A percentile compares a stretch with the other conserved stretches of the same genome.
These are phyloP conservation scores for Vitellaria paradoxa DNA, from an alignment of 179 eudicot species.

Conservation along the genomic window DNA sequence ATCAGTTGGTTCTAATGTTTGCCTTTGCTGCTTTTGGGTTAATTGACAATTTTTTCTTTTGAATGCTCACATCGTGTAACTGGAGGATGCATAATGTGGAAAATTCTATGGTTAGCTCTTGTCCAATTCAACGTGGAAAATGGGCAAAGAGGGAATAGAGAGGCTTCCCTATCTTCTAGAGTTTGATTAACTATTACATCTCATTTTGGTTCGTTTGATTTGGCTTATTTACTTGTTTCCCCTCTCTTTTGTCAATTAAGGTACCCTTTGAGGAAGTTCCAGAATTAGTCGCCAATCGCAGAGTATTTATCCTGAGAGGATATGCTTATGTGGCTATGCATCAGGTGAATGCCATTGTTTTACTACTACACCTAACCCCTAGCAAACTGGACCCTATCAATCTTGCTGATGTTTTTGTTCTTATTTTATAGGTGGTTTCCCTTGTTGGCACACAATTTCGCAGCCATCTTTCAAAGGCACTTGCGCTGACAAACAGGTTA, in stretches of 20 bases:
- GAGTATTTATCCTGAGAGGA: slow-evolving; percentile 77
- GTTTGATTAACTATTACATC: neutral
- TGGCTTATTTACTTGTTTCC: slow-evolving; percentile 11
- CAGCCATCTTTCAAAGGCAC: slow-evolving; percentile 84
- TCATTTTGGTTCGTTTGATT: slow-evolving; percentile 16
- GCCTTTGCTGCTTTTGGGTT: slow-evolving; percentile 6
- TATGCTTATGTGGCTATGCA: slow-evolving; percentile 85
- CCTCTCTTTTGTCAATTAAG: slow-evolving; percentile 36
- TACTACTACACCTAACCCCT: neutral
- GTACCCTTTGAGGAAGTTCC: slow-evolving; percentile 97
- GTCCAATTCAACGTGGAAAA: slow-evolving; percentile 3
- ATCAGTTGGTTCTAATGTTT: neutral
- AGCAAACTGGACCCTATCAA: neutral
- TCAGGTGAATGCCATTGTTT: slow-evolving; percentile 50
- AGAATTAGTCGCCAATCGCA: slow-evolving; percentile 84
- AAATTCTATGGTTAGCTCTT: neutral
- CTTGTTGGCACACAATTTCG: slow-evolving; percentile 79
- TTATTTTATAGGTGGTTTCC: slow-evolving; percentile 61
- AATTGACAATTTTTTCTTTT: neutral
- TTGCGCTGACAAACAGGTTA: slow-evolving; percentile 86
- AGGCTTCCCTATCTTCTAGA: neutral
- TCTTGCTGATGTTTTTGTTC: slow-evolving; percentile 13
- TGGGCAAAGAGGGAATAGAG: neutral
- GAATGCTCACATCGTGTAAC: neutral
- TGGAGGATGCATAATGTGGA: neutral